Evolutionary conservation across 2,329 filamentous ascomycete genomes (phyloP).

Genomic region (Kalaharituber pfeilii): DNA sequence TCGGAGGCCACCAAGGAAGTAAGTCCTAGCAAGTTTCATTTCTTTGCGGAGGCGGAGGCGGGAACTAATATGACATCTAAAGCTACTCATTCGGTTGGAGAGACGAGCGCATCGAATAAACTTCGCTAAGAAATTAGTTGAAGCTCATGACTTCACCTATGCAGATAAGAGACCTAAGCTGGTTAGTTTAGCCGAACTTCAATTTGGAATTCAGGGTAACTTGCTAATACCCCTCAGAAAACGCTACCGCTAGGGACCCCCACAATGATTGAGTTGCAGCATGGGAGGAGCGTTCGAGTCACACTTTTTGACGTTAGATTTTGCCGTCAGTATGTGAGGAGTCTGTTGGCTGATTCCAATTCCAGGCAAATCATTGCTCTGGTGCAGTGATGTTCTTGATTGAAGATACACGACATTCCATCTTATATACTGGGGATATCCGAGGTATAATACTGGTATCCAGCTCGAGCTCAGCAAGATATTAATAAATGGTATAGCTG

Average conservation of each 20-base stretch:
- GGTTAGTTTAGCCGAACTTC: conserved; percentile 26
- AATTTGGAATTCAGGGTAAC: neutral
- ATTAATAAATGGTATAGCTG: conserved; percentile 30
- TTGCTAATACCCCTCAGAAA: conserved; percentile 34
- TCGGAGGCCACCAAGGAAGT: conserved; percentile 63
- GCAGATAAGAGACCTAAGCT: conserved; percentile 55
- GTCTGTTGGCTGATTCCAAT: conserved; percentile 1
- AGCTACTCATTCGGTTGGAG: conserved; percentile 61
- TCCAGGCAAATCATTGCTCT: conserved; percentile 62
- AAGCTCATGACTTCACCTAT: conserved; percentile 57
- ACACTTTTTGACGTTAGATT: conserved; percentile 56
- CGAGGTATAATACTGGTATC: conserved; percentile 34
- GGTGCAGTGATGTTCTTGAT: conserved; percentile 88
- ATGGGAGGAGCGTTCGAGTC: conserved; percentile 51
- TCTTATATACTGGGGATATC: conserved; percentile 80
- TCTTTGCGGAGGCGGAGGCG: neutral
- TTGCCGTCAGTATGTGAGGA: too few relatives aligned
- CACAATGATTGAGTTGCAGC: conserved; percentile 54
- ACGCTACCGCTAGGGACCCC: conserved; percentile 68
- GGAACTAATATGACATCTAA: neutral
- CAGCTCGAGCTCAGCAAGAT: neutral
- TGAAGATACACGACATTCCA: conserved; percentile 51
- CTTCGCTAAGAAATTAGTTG: conserved; percentile 58
- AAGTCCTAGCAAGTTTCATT: conserved; percentile 6
- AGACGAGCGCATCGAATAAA: conserved; percentile 66